phyloP scores from a whole-genome alignment of 371 early-diverging fungal genomes.

The Mucor indicus region DNA sequence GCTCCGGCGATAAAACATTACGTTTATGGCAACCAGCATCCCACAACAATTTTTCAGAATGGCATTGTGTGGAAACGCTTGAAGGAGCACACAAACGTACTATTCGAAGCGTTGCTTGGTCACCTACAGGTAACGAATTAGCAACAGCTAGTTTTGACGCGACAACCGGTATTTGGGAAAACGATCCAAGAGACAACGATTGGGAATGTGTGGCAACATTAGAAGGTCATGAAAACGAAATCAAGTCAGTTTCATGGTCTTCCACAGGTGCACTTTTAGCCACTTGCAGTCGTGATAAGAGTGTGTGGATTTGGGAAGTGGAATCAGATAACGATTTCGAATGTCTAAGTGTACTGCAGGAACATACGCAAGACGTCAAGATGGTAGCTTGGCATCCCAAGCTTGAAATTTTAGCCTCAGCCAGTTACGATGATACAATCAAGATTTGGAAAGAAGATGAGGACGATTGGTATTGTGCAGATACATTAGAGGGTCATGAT shows the following conservation, averaged over 20 bases:
- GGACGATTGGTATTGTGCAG: slow-evolving; percentile 94
- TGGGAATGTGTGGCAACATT: slow-evolving; percentile 92
- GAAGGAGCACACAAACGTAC: slow-evolving; percentile 90
- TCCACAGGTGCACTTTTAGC: slow-evolving; percentile 80
- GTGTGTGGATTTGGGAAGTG: slow-evolving; percentile 97
- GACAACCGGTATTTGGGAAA: slow-evolving; percentile 90
- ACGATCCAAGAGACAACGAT: slow-evolving; percentile 46
- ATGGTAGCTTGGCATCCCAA: slow-evolving; percentile 90
- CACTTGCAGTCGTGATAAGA: slow-evolving; percentile 93
- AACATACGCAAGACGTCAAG: slow-evolving; percentile 97
- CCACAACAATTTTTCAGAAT: slow-evolving; percentile 41
- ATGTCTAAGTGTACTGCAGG: slow-evolving; percentile 91
- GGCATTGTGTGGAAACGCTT: slow-evolving; percentile 77
- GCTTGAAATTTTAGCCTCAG: slow-evolving; percentile 84
- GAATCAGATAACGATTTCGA: slow-evolving; percentile 88
- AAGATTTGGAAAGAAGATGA: slow-evolving; percentile 88
- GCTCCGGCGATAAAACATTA: slow-evolving; percentile 86
- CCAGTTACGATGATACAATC: slow-evolving; percentile 94
- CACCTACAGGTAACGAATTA: slow-evolving; percentile 70
- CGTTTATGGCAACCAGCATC: slow-evolving; percentile 73
- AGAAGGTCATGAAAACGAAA: slow-evolving; percentile 99
- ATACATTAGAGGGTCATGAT: slow-evolving; percentile 79
- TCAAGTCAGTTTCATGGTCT: slow-evolving; percentile 91
- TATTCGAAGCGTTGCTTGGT: slow-evolving; percentile 86
- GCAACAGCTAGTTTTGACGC: slow-evolving; percentile 95